Conservation (phyloP, 2,329 filamentous ascomycete genomes). For the Cryphonectria naterciae region DNA sequence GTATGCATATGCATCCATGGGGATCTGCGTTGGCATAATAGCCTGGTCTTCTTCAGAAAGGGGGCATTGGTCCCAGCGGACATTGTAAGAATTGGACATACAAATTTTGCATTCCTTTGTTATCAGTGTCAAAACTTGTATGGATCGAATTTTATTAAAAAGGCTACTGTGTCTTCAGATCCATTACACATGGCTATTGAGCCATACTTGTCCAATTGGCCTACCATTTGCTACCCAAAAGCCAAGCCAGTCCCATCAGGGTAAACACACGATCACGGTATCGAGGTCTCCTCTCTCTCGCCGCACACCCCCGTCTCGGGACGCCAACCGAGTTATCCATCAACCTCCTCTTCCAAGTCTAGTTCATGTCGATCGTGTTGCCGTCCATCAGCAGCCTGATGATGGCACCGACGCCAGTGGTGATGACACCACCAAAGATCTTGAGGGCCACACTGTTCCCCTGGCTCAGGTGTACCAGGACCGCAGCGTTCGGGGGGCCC, state of each 20-base stretch:
- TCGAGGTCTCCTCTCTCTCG: not conserved
- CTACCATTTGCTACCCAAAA: not conserved
- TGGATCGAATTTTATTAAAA: not conserved
- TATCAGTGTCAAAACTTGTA: not conserved
- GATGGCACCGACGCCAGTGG: not conserved
- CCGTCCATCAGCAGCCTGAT: not conserved
- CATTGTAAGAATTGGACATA: not conserved
- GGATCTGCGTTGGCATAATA: not conserved
- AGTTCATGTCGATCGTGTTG: not conserved
- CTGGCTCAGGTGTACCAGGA: not conserved
- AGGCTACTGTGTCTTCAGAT: not conserved
- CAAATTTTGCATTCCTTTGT: not conserved
- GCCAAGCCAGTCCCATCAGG: not conserved
- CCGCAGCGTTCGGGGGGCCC: not conserved
- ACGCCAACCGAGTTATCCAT: not conserved
- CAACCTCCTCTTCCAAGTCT: not conserved
- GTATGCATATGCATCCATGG: slow-evolving; percentile 6
- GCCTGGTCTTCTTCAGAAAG: not conserved
- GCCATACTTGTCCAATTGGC: not conserved
- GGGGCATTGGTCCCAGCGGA: not conserved
- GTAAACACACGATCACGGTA: not conserved
- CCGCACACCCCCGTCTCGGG: not conserved
- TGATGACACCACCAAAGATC: not conserved
- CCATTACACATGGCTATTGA: not conserved
- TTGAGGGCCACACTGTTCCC: not conserved